Percentiles rank a stretch among this genome's conserved stretches.
These are phyloP conservation scores for Paecilomyces variotii DNA, from an alignment of 2,329 filamentous ascomycete species.

Conservation along the genomic window DNA sequence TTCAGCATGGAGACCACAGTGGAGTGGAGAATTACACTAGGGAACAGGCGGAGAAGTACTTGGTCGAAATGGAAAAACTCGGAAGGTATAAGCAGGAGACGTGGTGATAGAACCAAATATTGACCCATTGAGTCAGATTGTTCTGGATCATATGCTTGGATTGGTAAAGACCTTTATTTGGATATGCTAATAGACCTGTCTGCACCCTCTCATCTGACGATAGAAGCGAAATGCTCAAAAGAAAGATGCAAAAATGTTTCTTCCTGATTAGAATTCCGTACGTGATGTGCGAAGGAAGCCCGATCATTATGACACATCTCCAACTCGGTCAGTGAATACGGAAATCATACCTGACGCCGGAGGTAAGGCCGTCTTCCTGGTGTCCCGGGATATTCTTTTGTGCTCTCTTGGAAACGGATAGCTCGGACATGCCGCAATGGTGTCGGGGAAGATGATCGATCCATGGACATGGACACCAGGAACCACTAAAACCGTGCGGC, in stretches of 20 bases:
- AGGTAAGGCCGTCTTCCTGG: not conserved
- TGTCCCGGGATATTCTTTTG: not conserved
- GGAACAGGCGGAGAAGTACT: constrained; percentile 47
- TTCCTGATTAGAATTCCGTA: no score
- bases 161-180: not conserved
- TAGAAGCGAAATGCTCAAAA: not conserved
- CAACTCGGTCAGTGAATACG: not conserved
- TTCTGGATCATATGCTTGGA: not conserved
- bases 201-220: not conserved
- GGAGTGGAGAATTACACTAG: constrained; percentile 23
- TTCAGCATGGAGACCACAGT: constrained; percentile 44
- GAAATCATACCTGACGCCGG: not conserved
- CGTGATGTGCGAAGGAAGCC: no score
- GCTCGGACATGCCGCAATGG: not conserved
- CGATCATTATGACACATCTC: not conserved
- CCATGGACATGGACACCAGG: not conserved
- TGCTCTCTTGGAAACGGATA: not conserved
- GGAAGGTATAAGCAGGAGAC: constrained; percentile 63
- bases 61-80: constrained; percentile 52
- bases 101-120: constrained; percentile 41
- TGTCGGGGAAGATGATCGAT: not conserved
- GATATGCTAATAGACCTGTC: not conserved
- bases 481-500: not conserved
- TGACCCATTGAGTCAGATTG: not conserved
- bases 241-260: no score